Evolutionary conservation across 768 basidiomycete species (phyloP).

Genomic region (Multifurca ochricompacta): DNA sequence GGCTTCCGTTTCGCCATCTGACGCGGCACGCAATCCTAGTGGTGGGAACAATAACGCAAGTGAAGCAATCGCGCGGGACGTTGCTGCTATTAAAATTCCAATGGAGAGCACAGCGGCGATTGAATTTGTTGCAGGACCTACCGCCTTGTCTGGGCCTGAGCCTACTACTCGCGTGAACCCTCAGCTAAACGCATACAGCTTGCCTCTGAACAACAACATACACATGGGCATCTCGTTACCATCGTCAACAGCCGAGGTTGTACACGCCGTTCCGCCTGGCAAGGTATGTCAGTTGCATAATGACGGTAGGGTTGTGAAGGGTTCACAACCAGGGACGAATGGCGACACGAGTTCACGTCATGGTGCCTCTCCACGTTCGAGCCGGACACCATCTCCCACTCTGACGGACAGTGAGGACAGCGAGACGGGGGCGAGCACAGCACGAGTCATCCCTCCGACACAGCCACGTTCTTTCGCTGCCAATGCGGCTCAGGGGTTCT

Average conservation of each 20-base stretch:
- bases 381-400: constrained; percentile 8
- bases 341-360: background rate
- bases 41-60: background rate
- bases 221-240: background rate
- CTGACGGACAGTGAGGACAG: constrained; percentile 17
- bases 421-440: constrained; percentile 1
- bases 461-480: constrained; percentile 18
- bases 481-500: background rate
- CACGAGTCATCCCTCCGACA: constrained; percentile 10
- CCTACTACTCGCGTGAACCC: background rate
- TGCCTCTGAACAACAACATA: background rate
- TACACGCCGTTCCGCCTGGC: background rate
- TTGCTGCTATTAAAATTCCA: background rate
- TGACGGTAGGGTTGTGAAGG: background rate
- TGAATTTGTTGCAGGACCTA: background rate
- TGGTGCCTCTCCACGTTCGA: background rate
- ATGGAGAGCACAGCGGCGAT: background rate
- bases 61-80: background rate
- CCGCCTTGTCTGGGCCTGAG: background rate
- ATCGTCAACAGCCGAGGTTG: background rate
- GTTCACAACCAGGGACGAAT: constrained; percentile 1
- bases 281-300: background rate
- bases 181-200: background rate
- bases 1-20: background rate
- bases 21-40: background rate